Evolutionary conservation across 2,329 filamentous ascomycete species (phyloP).

Genomic region (Pyrenophora graminea): DNA sequence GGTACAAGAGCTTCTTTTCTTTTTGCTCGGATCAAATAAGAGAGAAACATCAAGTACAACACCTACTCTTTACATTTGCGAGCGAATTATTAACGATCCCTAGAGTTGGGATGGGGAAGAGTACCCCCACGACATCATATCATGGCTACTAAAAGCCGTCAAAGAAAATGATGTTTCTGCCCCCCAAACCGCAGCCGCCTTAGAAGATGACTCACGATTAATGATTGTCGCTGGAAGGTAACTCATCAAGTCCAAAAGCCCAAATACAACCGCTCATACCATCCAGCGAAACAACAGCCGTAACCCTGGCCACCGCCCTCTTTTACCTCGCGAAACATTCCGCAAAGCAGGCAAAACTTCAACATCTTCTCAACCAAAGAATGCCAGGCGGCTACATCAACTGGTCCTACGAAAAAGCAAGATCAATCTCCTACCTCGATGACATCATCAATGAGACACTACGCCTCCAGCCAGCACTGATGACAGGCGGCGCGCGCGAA

Average conservation of each 20-base stretch:
- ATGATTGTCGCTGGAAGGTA: slow-evolving; percentile 44
- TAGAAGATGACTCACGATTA: slow-evolving; percentile 42
- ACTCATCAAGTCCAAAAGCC: not conserved
- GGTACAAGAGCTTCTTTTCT: slow-evolving; percentile 36
- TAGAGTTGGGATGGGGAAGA: slow-evolving; percentile 29
- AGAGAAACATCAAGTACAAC: slow-evolving; percentile 39
- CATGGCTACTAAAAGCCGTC: slow-evolving; percentile 49
- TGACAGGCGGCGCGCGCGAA: slow-evolving; percentile 43
- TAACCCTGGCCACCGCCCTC: slow-evolving; percentile 34
- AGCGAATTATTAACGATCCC: not conserved
- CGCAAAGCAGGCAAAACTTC: slow-evolving; percentile 34
- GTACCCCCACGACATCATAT: slow-evolving; percentile 44
- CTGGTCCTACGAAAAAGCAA: slow-evolving; percentile 39
- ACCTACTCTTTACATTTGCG: not conserved
- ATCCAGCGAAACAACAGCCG: slow-evolving; percentile 44
- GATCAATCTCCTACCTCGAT: slow-evolving; percentile 37
- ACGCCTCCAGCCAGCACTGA: slow-evolving; percentile 47
- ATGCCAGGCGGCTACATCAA: slow-evolving; percentile 28
- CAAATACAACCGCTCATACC: not conserved
- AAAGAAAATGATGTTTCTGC: slow-evolving; percentile 45
- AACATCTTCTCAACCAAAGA: slow-evolving; percentile 32
- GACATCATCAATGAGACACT: slow-evolving; percentile 43
- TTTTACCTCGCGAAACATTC: slow-evolving; percentile 44
- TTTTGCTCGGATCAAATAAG: slow-evolving; percentile 37
- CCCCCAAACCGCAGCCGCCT: slow-evolving; percentile 33